A percentile compares a stretch with the other conserved stretches of the same genome.
These are phyloP conservation scores for Excoecaria cochinchinensis DNA, from an alignment of 345 rosid genomes.

Conservation along the genomic window DNA sequence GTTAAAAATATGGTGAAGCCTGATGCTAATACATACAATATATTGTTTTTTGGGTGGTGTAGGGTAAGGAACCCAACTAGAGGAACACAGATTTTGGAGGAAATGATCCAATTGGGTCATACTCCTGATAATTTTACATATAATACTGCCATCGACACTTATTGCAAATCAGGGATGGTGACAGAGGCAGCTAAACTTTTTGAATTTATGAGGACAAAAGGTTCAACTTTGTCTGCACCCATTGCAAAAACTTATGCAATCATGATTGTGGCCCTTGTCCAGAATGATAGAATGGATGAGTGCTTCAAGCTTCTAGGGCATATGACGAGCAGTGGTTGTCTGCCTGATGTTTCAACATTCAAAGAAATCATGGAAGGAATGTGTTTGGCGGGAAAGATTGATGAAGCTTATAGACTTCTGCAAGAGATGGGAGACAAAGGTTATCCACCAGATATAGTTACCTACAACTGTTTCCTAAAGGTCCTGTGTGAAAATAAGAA, in stretches of 20 bases:
- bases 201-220: conserved; percentile 82
- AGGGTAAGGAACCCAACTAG: conserved; percentile 73
- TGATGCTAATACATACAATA: conserved; percentile 60
- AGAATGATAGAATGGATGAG: conserved; percentile 56
- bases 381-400: conserved; percentile 68
- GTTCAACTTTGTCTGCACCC: conserved; percentile 78
- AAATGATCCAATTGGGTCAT: conserved; percentile 78
- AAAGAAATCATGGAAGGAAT: conserved; percentile 81
- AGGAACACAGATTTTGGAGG: conserved; percentile 71
- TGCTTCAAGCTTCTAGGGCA: conserved; percentile 65
- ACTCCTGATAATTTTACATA: conserved; percentile 79
- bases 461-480: conserved; percentile 85
- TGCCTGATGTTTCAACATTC: conserved; percentile 90
- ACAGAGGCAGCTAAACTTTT: conserved; percentile 70
- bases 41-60: conserved; percentile 90
- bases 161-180: conserved; percentile 79
- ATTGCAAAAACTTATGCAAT: conserved; percentile 79
- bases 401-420: conserved; percentile 74
- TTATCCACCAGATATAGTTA: conserved; percentile 82
- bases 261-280: conserved; percentile 65
- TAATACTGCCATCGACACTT: conserved; percentile 78
- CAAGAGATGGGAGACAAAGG: conserved; percentile 85
- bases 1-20: conserved; percentile 63
- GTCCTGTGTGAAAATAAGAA: conserved; percentile 67
- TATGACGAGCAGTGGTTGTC: conserved; percentile 76